These are phyloP conservation scores for Salix caprea DNA, from an alignment of 345 rosid genomes.

Conservation along the genomic window DNA sequence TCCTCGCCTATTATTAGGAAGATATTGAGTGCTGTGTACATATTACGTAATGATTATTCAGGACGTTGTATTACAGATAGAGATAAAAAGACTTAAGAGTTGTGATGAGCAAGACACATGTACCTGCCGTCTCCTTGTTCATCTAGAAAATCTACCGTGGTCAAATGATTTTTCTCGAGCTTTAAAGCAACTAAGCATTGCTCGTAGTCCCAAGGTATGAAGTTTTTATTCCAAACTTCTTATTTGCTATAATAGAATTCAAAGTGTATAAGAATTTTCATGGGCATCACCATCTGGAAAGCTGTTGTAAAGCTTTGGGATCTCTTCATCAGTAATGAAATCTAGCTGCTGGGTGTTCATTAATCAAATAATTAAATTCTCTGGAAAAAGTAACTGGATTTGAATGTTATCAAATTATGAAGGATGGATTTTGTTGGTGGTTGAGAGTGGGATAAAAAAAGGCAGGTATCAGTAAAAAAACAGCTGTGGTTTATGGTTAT, in stretches of 20 bases:
- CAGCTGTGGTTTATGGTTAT: background rate
- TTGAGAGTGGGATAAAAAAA: background rate
- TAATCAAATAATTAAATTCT: too few species aligned
- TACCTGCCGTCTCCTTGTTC: constrained; percentile 38
- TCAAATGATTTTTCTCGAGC: constrained; percentile 56
- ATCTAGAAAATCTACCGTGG: constrained; percentile 63
- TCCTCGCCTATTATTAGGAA: background rate
- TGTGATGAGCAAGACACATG: constrained; percentile 59
- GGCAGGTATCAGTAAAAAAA: background rate
- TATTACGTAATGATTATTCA: constrained; percentile 7
- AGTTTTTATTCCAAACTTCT: background rate
- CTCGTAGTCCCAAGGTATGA: constrained; percentile 71
- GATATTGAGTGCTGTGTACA: background rate
- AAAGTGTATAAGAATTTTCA: background rate
- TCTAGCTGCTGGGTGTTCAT: background rate
- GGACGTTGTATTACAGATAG: constrained; percentile 32
- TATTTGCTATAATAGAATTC: background rate
- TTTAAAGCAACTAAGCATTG: constrained; percentile 52
- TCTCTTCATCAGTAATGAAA: background rate
- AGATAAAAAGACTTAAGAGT: constrained; percentile 45
- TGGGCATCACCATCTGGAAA: background rate
- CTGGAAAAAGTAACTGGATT: too few species aligned
- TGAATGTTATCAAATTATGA: too few species aligned
- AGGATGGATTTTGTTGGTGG: background rate
- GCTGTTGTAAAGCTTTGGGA: background rate